Percentiles rank a stretch among this genome's conserved stretches.
phyloP scores from a whole-genome alignment of 345 rosid genomes.

The Microcos paniculata region DNA sequence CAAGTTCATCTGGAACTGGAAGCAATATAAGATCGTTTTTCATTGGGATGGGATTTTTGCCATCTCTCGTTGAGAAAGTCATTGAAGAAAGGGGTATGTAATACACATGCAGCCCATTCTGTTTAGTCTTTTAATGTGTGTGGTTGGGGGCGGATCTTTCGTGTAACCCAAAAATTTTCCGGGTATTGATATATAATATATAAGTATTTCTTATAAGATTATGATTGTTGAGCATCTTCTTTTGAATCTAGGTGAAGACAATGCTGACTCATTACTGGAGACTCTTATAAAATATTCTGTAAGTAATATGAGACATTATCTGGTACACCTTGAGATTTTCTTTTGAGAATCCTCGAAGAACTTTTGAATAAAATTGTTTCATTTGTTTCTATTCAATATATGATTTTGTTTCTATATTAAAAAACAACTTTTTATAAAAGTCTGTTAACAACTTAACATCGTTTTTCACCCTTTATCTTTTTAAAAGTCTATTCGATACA shows the following conservation, averaged over 20 bases:
- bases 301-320: slow-evolving; percentile 24
- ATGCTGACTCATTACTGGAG: slow-evolving; percentile 70
- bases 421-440: background rate
- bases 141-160: background rate
- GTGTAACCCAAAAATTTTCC: no score
- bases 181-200: no score
- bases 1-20: slow-evolving; percentile 85
- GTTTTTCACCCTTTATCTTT: background rate
- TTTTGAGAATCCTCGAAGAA: background rate
- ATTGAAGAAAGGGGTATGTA: slow-evolving; percentile 74
- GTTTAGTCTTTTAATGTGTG: background rate
- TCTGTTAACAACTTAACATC: background rate
- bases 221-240: slow-evolving; percentile 21
- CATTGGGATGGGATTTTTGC: slow-evolving; percentile 73
- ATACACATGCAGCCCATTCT: background rate
- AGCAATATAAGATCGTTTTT: slow-evolving; percentile 59
- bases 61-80: slow-evolving; percentile 67
- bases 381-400: background rate
- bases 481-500: no score
- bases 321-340: background rate
- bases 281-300: slow-evolving; percentile 53
- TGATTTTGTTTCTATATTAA: background rate
- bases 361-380: background rate
- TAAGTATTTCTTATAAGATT: slow-evolving; percentile 11
- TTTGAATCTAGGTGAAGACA: slow-evolving; percentile 58